Evolutionary conservation across 768 basidiomycete genomes (phyloP), one percentile per base, ranked within the genome.

Genomic region (Coprinopsis marcescibilis): DNA sequence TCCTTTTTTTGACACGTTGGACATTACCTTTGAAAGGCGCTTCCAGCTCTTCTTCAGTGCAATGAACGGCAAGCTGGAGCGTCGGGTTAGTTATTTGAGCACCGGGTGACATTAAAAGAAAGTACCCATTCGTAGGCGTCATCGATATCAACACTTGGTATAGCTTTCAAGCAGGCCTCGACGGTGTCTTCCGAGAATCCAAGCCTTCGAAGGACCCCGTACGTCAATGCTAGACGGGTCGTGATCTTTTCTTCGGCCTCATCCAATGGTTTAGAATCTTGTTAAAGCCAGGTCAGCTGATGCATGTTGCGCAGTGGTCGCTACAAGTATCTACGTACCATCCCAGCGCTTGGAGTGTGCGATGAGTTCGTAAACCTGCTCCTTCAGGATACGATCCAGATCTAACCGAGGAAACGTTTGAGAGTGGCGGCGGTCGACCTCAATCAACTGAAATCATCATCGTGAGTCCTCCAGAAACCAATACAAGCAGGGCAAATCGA

Each of bases 61-160:
- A 85, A 61, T 83, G 75, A 4, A 82, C 54, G 59, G 75, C 78
- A 27, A 91, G 70, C 90, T 91, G 33, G 23, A 37, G 48, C 27
- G 48, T 47, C n/a, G n/a, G n/a, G n/a, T n/a, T n/a, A n/a, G 30
- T 39, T 48, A n/a, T 25, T 23, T 4, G 15, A 30, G 11, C 13
- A 37, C 7, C 17, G 24, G 11, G 7, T 26, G 12, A 13, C 21
- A 20, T 40, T 17, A 36, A 17, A 29, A 6, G 44, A 19, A 25
- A 45, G 46, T 53, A 95, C 91, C 95, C 95, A 97, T 59, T 93
- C 85, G 44, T 87, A 76, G 8, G 89, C 91, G 43, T 91, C 86
- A 13, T 97, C 94, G n/a, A 91, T 66, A 20, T 89, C 88, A 25
- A 85, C 65, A 11, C 83, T 77, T 21, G 69, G 63, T 21, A 90